Percentiles rank a stretch among this genome's conserved stretches.
These are phyloP conservation scores for Nicotiana rustica DNA, from an alignment of 305 asterid genomes.

Conservation along the genomic window DNA sequence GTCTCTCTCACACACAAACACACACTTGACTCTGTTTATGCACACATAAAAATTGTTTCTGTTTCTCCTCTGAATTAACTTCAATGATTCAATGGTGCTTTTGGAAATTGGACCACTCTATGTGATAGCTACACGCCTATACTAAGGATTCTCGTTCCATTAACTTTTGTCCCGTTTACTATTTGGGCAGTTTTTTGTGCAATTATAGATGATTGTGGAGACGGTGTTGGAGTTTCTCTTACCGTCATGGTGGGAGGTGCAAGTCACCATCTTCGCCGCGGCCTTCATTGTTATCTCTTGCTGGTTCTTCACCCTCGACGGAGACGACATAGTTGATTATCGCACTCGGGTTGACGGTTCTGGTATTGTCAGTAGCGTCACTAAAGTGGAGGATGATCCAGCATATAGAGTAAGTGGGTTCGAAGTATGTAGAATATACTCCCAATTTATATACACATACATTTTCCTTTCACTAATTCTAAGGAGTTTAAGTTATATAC, in stretches of 20 bases:
- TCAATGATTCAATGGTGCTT: no score
- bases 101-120: neutral
- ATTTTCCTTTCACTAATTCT: slow-evolving; percentile 2
- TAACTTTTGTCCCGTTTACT: neutral
- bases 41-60: neutral
- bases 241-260: slow-evolving; percentile 98
- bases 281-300: slow-evolving; percentile 70
- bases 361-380: slow-evolving; percentile 38
- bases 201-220: slow-evolving; percentile 47
- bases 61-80: neutral
- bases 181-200: neutral
- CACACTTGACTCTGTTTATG: neutral
- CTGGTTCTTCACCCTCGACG: slow-evolving; percentile 65
- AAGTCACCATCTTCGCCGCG: slow-evolving; percentile 78
- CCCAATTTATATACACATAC: neutral
- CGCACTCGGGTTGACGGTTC: slow-evolving; percentile 49
- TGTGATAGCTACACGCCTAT: neutral
- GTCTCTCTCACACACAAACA: neutral
- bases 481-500: no score
- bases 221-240: slow-evolving; percentile 66
- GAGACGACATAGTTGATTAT: slow-evolving; percentile 55
- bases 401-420: neutral
- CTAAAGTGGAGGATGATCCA: slow-evolving; percentile 11
- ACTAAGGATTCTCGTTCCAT: neutral
- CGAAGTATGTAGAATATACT: slow-evolving; percentile 3